Evolutionary conservation across 495 filamentous ascomycete genomes (phyloP).

Genomic region (Podospora tetraspora): DNA sequence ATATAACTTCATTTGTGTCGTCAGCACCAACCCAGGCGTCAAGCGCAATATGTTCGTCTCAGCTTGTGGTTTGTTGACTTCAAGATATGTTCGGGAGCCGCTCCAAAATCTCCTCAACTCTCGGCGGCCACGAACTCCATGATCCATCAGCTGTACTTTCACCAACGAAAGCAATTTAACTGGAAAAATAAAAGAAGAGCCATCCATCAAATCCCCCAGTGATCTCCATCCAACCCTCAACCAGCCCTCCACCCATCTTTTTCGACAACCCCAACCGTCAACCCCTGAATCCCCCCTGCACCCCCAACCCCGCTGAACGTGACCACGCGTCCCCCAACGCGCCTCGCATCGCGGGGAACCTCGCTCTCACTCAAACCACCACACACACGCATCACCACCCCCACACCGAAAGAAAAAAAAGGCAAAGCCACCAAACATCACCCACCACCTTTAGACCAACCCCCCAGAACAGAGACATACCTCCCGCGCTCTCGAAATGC

Average conservation of each 20-base stretch:
- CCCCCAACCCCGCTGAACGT: neutral
- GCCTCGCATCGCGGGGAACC: neutral
- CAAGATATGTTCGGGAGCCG: neutral
- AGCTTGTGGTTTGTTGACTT: neutral
- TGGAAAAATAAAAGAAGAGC: too few species aligned
- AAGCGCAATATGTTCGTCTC: neutral
- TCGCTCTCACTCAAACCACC: neutral
- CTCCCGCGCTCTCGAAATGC: constrained; percentile 22
- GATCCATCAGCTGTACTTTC: too few species aligned
- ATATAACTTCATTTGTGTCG: neutral
- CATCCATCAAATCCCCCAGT: too few species aligned
- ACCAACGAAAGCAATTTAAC: too few species aligned
- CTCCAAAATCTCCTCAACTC: too few species aligned
- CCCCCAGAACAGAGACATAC: too few species aligned
- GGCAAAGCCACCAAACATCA: constrained; percentile 7
- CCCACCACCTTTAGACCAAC: neutral
- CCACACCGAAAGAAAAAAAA: neutral
- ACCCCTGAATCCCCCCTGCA: too few species aligned
- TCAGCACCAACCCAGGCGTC: neutral
- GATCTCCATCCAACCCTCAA: too few species aligned
- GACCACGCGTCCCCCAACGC: neutral
- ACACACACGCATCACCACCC: neutral
- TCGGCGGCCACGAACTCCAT: too few species aligned
- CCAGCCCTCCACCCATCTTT: too few species aligned
- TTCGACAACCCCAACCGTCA: too few species aligned